Base-by-base conservation (phyloP, 371 early-diverging fungal genomes). In the Apophysomyces variabilis region DNA sequence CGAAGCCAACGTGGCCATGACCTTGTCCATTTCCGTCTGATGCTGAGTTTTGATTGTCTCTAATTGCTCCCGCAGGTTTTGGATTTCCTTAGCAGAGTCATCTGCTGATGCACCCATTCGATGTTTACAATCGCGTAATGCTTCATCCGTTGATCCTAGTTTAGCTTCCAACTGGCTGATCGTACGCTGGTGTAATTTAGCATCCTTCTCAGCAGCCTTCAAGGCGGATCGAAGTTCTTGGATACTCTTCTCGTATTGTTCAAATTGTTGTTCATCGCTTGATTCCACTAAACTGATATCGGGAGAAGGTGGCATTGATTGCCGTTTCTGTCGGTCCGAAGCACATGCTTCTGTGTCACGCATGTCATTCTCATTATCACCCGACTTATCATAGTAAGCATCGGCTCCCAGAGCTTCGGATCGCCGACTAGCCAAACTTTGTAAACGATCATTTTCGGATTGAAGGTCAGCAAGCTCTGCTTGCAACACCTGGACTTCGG, bases 141-240 rank as follows among this genome's bases (percentile, higher is more conserved):
- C 47, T 18, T 38, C 57, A 36, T 75, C 69, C 5, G 72, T 45
- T 26, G 67, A 57, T 38, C 60, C 57, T 14, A 75, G 62, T 32
- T 67, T 62, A 35, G 65, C 16, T 18, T 72, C 63, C 39, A 75
- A 58, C 39, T 66, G 50, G 38, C 44, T 61, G 11, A 72, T 66
- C 39, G 41, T 57, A 39, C 60, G 58, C 38, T 68, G 61, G 21
- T 71, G 71, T 38, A 47, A 57, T 57, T 70, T 67, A 38, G 68
- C 60, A 32, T 69, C 70, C 1, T 39, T 16, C 59, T 70, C 70
- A 1, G 66, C 66, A 35, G 58, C 26, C 9, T 43, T 36, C 41
- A 70, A 32, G 13, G 65, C 61, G 9, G 54, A 38, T 58, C 63
- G 66, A 13, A 70, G 41, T 13, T 62, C 60, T 12, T 64, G 38